phyloP scores from a whole-genome alignment of 2,329 filamentous ascomycete species.

The Fusarium sp. region DNA sequence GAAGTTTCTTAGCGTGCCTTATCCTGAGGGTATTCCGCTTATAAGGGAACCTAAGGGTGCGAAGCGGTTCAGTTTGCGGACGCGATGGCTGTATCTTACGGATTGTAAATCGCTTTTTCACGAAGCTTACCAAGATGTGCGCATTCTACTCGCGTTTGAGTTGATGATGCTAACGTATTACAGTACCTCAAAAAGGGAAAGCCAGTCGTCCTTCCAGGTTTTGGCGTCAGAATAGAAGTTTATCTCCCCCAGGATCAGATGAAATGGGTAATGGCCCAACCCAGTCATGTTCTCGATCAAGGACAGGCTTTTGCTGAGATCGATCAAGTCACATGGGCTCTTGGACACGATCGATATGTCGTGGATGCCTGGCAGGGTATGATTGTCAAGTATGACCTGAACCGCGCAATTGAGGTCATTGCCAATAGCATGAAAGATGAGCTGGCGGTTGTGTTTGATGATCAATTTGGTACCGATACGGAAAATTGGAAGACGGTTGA shows the following conservation, averaged over 20 bases:
- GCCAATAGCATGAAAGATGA: constrained; percentile 52
- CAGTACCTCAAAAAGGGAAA: constrained; percentile 58
- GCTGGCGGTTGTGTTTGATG: constrained; percentile 50
- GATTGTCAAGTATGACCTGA: constrained; percentile 53
- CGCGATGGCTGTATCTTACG: constrained; percentile 46
- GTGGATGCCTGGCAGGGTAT: constrained; percentile 52
- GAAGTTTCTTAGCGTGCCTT: constrained; percentile 36
- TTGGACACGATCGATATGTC: constrained; percentile 52
- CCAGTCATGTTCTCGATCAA: constrained; percentile 52
- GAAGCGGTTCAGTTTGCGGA: constrained; percentile 48
- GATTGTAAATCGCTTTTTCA: constrained; percentile 48
- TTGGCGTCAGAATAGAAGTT: constrained; percentile 55
- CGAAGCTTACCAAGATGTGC: constrained; percentile 50
- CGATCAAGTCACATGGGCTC: constrained; percentile 52
- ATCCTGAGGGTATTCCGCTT: constrained; percentile 44
- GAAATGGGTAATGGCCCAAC: constrained; percentile 55
- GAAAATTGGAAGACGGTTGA: constrained; percentile 52
- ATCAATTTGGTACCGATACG: constrained; percentile 50
- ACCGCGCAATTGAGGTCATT: constrained; percentile 50
- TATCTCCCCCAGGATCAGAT: constrained; percentile 56
- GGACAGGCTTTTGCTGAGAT: constrained; percentile 53
- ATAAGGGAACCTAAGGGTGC: constrained; percentile 45
- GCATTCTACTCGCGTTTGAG: not conserved
- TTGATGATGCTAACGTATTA: not conserved
- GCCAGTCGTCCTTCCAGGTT: constrained; percentile 55